Evolutionary conservation across 441 rosid species (phyloP), one percentile per base, ranked within the genome.

Genomic region (Raphanus hybrid): DNA sequence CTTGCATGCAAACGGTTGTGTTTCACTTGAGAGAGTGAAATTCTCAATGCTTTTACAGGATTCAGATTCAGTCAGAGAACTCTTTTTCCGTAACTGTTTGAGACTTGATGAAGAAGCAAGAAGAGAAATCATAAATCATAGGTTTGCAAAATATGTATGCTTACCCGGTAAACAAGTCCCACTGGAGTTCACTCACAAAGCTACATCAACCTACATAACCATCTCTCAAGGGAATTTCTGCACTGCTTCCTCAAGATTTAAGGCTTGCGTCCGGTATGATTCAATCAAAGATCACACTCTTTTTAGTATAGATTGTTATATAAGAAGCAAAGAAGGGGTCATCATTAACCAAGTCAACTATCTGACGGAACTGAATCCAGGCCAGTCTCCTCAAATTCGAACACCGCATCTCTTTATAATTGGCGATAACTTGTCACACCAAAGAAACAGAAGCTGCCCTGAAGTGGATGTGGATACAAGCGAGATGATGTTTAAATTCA

Each of bases 91-190:
- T 15, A 64, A 73, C 8, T 74, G 77, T 41, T 4, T 57, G 3
- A 18, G 34, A 41, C 71, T 74, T 8, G 78, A 66, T 29, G 3
- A 57, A 16, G 72, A 57, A 27, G 8, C 66, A 10, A 66, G 9
- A 41, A 57, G 14, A 41, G 5, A 5, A 6, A 55, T 66, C 66
- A 57, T 57, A 66, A 34, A 14, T 34, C 4, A 3, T 10, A 4
- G 41, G n/a, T 6, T 1, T n/a, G 2, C 3, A 0, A 1, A 5
- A 0, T 6, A 55, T 6, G 7, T 57, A 10, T 41, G 34, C 59
- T 74, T 74, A 11, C 78, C 72, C 0, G 66, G 57, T 27, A 27
- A 39, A 66, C 0, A 74, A 57, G 2, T 74, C 71, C 77, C 2
- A 11, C n/a, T 0, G 71, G 2, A 65, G 77, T 74, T 39, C 45